Percentiles rank a stretch among this genome's conserved stretches.
Evolutionary conservation across 345 rosid genomes (phyloP).

Genomic region (Syzygium aromaticum): DNA sequence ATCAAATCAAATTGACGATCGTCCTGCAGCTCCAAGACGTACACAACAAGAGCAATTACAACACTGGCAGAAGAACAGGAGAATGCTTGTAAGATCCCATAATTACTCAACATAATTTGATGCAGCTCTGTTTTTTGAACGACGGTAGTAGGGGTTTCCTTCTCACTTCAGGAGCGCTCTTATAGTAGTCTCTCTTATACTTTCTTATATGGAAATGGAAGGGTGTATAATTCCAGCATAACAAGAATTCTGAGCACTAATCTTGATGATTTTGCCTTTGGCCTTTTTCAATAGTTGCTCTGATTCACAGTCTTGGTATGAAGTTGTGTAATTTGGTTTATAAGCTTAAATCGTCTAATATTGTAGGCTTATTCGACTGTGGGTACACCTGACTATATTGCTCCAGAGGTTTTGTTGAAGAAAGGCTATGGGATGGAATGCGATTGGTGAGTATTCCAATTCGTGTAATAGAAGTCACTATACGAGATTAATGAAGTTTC

Average conservation of each 20-base stretch:
- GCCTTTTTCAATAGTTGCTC: neutral
- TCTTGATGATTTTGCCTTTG: neutral
- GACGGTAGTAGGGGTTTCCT: neutral
- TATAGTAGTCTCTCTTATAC: neutral
- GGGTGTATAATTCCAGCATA: neutral
- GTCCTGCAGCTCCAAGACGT: conserved; percentile 47
- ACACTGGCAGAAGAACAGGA: conserved; percentile 91
- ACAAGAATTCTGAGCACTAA: neutral
- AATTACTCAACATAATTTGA: neutral
- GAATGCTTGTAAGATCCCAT: conserved; percentile 61
- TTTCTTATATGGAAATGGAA: neutral
- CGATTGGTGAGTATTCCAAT: conserved; percentile 60
- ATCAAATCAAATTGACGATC: conserved; percentile 28
- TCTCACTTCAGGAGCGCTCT: neutral
- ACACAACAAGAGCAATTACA: conserved; percentile 85
- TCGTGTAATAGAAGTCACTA: neutral
- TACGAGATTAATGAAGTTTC: neutral
- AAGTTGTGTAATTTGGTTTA: neutral
- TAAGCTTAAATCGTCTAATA: conserved; percentile 5
- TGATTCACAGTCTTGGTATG: neutral
- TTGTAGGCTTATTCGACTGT: conserved; percentile 97
- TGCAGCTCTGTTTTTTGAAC: neutral
- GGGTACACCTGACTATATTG: conserved; percentile 96
- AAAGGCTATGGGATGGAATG: conserved; percentile 99
- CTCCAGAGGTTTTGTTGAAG: conserved; percentile 92